phyloP scores from a whole-genome alignment of 2,329 filamentous ascomycete species.

The Xylaria sp. region DNA sequence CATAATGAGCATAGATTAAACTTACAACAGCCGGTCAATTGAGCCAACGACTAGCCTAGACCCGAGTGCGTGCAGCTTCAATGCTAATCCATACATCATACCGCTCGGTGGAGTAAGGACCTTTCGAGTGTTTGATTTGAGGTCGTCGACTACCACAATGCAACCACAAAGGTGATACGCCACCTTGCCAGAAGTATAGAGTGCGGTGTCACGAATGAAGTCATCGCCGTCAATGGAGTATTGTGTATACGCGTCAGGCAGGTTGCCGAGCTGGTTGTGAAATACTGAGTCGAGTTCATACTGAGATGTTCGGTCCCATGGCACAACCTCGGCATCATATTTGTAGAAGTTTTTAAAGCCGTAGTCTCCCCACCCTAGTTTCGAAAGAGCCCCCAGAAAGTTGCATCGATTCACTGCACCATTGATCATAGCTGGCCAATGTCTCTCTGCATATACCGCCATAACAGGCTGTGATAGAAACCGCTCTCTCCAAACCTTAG shows the following conservation, averaged over 20 bases:
- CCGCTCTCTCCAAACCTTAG: conserved; percentile 42
- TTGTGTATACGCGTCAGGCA: conserved; percentile 5
- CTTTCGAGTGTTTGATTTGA: conserved; percentile 40
- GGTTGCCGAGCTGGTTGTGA: not conserved
- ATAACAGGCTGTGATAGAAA: conserved; percentile 41
- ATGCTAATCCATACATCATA: conserved; percentile 18
- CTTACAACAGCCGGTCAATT: conserved; percentile 41
- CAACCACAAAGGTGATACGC: conserved; percentile 34
- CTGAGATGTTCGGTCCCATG: conserved; percentile 1
- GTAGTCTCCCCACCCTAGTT: not conserved
- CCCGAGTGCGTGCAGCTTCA: conserved; percentile 40
- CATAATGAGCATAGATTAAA: not conserved
- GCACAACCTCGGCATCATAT: not conserved
- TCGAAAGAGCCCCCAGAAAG: conserved; percentile 25
- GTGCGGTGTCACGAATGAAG: too few relatives aligned
- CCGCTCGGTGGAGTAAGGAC: conserved; percentile 37
- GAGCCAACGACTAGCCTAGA: conserved; percentile 40
- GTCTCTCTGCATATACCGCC: conserved; percentile 17
- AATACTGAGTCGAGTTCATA: conserved; percentile 26
- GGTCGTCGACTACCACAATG: conserved; percentile 39
- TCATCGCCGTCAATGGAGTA: not conserved
- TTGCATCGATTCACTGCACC: conserved; percentile 5
- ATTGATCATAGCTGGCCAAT: conserved; percentile 39
- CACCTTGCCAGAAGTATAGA: conserved; percentile 42
- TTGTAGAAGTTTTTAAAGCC: too few relatives aligned